Evolutionary conservation across 345 rosid species (phyloP), one percentile per base, ranked within the genome.

Genomic region (Kernera saxatilis): DNA sequence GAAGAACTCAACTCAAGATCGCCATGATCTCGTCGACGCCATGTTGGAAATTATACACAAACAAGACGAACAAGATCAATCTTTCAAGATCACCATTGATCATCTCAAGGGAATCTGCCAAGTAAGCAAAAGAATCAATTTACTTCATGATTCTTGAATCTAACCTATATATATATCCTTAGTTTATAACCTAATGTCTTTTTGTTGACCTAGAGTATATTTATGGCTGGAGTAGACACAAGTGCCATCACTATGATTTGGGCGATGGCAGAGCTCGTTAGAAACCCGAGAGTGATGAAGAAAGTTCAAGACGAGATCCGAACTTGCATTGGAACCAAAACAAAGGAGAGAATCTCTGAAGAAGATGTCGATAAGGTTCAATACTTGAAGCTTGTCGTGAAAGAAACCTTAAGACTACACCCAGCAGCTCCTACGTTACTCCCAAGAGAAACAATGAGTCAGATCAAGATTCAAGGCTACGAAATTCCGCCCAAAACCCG

Each of bases 301-400:
- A 71, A 65, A 61, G 75, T 70, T 1, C 83, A 82, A 27, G 43
- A 49, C 3, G 83, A 80, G 32, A 75, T 82, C 23, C 57, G 83
- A 15, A 5, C 37, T 4, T 60, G 50, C 2, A 64, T 73, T 19
- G 33, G 56, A 1, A 14, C 9, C 40, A 66, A 62, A 62, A 33
- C 67, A 69, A 5, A 41, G 5, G 23, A 45, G 12, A 45, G 50
- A 45, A 71, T 74, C 6, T 67, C 64, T 5, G 85, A 79, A 44
- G 60, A 63, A 19, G 43, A 59, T 10, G 19, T 74, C 13, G 18
- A 55, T 2, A 39, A 74, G 27, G 52, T 77, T 8, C 14, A 54
- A 0, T 82, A 43, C 46, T 46, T 79, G 5, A 73, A 79, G 27
- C 18, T 69, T 33, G 66, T 76, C 0, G 56, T 73, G 21, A 82